These are phyloP conservation scores for thale cress (Arabidopsis thaliana) DNA, from an alignment of 345 rosid species.

Conservation along the genomic window DNA sequence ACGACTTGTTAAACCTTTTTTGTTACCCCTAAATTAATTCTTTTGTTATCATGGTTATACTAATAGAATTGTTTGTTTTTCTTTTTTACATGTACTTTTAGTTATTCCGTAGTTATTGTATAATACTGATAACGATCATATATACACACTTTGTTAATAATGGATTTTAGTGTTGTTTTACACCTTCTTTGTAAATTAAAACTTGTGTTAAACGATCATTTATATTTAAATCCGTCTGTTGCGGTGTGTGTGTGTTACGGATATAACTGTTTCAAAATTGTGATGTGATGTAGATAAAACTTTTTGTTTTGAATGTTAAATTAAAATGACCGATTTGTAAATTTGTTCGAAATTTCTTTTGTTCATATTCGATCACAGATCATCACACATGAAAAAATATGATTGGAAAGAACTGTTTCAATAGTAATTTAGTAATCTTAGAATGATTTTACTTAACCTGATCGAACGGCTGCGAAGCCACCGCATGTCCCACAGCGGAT, in stretches of 20 bases:
- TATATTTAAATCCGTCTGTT: too few species aligned
- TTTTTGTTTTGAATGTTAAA: too few species aligned
- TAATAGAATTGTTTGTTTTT: conserved; percentile 26
- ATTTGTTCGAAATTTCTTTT: too few species aligned
- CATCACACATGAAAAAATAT: not conserved
- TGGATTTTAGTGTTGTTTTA: not conserved
- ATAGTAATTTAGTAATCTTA: too few species aligned
- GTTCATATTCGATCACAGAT: not conserved
- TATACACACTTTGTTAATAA: conserved; percentile 23
- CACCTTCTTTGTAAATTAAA: not conserved
- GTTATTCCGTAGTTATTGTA: conserved; percentile 18
- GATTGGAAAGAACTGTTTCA: too few species aligned
- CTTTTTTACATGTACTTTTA: conserved; percentile 13
- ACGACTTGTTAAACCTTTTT: not conserved
- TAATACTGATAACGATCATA: conserved; percentile 3
- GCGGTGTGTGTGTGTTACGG: too few species aligned
- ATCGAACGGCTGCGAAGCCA: conserved; percentile 21
- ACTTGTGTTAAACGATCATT: too few species aligned
- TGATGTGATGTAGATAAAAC: too few species aligned
- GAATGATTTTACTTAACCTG: not conserved
- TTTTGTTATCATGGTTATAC: conserved; percentile 21
- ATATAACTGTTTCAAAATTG: too few species aligned
- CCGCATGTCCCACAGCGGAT: not conserved
- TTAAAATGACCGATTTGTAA: too few species aligned
- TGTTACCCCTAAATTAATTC: conserved; percentile 4